Evolutionary conservation across 129 eudicot species (phyloP).

Genomic region (Lonicera japonica): DNA sequence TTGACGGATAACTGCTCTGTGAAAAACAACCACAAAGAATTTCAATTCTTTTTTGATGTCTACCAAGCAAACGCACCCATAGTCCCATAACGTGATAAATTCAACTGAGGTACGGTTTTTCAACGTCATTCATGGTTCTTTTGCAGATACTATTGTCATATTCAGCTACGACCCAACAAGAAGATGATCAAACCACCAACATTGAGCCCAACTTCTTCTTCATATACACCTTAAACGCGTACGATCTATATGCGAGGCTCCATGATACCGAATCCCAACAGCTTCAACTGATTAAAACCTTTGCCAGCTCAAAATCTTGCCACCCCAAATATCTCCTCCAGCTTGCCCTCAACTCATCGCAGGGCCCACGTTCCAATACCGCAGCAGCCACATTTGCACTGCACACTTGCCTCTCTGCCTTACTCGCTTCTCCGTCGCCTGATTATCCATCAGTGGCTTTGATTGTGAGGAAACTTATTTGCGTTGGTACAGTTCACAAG

Average conservation of each 20-base stretch:
- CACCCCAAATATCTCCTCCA: constrained; percentile 67
- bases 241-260: constrained; percentile 63
- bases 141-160: constrained; percentile 54
- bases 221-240: constrained; percentile 66
- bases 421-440: constrained; percentile 72
- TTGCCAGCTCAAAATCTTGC: constrained; percentile 62
- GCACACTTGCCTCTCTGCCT: constrained; percentile 52
- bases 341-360: constrained; percentile 65
- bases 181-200: constrained; percentile 29
- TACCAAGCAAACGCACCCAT: not conserved
- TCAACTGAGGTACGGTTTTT: not conserved
- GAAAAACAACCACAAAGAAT: too few relatives aligned
- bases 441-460: constrained; percentile 72
- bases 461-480: constrained; percentile 58
- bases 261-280: constrained; percentile 52
- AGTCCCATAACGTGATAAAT: not conserved
- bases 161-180: constrained; percentile 22
- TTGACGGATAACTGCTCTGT: too few relatives aligned
- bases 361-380: constrained; percentile 60
- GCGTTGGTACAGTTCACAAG: constrained; percentile 30
- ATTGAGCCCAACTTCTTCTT: constrained; percentile 65
- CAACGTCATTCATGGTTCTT: not conserved
- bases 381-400: constrained; percentile 74
- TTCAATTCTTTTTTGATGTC: too few relatives aligned
- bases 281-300: constrained; percentile 56